These are phyloP conservation scores for Berkeleyomyces rouxiae DNA, from an alignment of 2,329 filamentous ascomycete species.

Conservation along the genomic window DNA sequence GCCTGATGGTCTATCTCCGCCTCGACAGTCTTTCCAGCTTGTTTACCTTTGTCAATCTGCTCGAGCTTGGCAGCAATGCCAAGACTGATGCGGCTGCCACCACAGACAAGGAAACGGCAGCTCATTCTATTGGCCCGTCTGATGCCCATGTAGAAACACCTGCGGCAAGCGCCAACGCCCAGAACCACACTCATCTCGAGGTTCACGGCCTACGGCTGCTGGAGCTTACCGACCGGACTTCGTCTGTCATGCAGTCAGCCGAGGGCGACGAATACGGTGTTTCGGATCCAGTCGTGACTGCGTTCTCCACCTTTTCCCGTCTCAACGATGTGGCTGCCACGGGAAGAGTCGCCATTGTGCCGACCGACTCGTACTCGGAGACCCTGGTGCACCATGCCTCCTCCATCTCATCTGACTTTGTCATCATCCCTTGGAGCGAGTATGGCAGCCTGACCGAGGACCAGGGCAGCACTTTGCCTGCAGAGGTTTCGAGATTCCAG, in stretches of 20 bases:
- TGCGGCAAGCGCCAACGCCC: not conserved
- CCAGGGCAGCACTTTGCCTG: conserved; percentile 18
- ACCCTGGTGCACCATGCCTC: conserved; percentile 55
- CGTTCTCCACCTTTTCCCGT: conserved; percentile 75
- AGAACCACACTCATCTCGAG: conserved; percentile 33
- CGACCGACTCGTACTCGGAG: conserved; percentile 62
- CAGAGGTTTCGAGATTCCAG: conserved; percentile 6
- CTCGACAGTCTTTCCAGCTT: conserved; percentile 70
- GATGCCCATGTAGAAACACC: conserved; percentile 6
- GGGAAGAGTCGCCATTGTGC: conserved; percentile 64
- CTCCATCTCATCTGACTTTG: conserved; percentile 53
- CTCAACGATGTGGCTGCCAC: conserved; percentile 71
- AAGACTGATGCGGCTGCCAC: conserved; percentile 13
- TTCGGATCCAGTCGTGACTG: conserved; percentile 57
- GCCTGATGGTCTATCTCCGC: conserved; percentile 64
- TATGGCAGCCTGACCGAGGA: conserved; percentile 59
- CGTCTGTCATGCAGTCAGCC: conserved; percentile 85
- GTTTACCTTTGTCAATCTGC: conserved; percentile 65
- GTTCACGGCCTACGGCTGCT: conserved; percentile 75
- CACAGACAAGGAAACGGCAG: conserved; percentile 13
- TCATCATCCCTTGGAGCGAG: conserved; percentile 83
- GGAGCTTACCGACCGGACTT: conserved; percentile 80
- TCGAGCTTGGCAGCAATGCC: conserved; percentile 27
- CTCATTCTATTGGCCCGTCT: not conserved
- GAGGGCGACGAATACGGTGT: conserved; percentile 62